Conservation (phyloP, 805 yeast genomes). For the Saccharomycopsis guyanensis region DNA sequence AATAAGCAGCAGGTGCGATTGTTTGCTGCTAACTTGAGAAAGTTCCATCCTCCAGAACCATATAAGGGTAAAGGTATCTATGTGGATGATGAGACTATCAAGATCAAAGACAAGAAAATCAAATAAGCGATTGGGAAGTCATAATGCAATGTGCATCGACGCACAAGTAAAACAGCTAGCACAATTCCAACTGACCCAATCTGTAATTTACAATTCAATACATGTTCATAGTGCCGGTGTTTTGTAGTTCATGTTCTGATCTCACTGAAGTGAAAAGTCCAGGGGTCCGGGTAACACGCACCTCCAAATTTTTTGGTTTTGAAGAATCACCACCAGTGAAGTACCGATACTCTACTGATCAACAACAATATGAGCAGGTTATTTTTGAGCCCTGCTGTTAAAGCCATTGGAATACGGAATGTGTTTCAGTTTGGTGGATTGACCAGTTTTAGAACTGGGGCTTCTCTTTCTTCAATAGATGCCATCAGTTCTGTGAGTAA, state of each 20-base stretch:
- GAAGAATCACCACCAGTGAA: no score
- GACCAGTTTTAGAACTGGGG: slow-evolving; percentile 27
- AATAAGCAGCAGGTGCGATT: slow-evolving; percentile 81
- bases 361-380: neutral
- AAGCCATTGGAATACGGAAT: neutral
- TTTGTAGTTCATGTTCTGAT: no score
- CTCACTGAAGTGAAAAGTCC: no score
- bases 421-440: neutral
- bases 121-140: slow-evolving; percentile 56
- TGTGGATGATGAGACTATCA: slow-evolving; percentile 84
- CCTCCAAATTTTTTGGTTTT: no score
- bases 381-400: neutral
- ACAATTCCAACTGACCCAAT: no score
- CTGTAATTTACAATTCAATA: no score
- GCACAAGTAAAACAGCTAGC: no score
- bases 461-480: slow-evolving; percentile 32
- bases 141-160: no score
- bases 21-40: slow-evolving; percentile 83
- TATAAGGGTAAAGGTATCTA: slow-evolving; percentile 97
- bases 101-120: slow-evolving; percentile 85
- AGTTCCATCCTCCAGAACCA: slow-evolving; percentile 92
- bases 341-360: no score
- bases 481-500: slow-evolving; percentile 22
- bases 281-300: no score
- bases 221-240: no score